These are phyloP conservation scores for Penicillium sp. DNA, from an alignment of 2,329 filamentous ascomycete species.

Conservation along the genomic window DNA sequence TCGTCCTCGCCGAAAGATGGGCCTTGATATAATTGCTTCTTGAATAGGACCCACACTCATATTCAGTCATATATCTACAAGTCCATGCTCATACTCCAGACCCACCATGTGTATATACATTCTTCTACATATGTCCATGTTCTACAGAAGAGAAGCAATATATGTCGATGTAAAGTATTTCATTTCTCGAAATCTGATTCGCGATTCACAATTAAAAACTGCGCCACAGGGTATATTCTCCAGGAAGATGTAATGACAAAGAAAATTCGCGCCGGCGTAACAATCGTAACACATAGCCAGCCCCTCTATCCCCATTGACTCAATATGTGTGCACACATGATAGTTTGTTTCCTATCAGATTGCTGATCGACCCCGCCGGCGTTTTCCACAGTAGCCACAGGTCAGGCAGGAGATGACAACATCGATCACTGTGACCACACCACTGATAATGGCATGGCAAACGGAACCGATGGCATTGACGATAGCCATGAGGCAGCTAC, in stretches of 20 bases:
- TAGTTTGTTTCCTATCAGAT: slow-evolving; percentile 8
- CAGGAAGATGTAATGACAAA: not conserved
- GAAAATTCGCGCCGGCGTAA: not conserved
- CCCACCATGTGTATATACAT: not conserved
- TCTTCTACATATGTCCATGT: not conserved
- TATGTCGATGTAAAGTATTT: not conserved
- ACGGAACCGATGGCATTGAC: slow-evolving; percentile 65
- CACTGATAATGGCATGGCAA: slow-evolving; percentile 65
- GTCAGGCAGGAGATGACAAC: slow-evolving; percentile 65
- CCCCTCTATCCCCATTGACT: not conserved
- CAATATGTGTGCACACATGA: not conserved
- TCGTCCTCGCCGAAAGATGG: not conserved
- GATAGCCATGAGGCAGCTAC: slow-evolving; percentile 64
- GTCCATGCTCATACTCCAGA: not conserved
- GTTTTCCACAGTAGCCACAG: slow-evolving; percentile 40
- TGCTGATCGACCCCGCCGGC: slow-evolving; percentile 29
- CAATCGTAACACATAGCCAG: slow-evolving; percentile 4
- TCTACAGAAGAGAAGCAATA: not conserved
- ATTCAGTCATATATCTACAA: not conserved
- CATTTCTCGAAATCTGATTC: not conserved
- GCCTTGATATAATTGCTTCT: not conserved
- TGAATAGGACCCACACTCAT: not conserved
- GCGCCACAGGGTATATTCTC: slow-evolving; percentile 7
- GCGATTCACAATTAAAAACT: not conserved
- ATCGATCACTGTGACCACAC: slow-evolving; percentile 62